phyloP scores from a whole-genome alignment of 192 early-diverging fungal genomes.

The Jimgerdemannia flammicorona region DNA sequence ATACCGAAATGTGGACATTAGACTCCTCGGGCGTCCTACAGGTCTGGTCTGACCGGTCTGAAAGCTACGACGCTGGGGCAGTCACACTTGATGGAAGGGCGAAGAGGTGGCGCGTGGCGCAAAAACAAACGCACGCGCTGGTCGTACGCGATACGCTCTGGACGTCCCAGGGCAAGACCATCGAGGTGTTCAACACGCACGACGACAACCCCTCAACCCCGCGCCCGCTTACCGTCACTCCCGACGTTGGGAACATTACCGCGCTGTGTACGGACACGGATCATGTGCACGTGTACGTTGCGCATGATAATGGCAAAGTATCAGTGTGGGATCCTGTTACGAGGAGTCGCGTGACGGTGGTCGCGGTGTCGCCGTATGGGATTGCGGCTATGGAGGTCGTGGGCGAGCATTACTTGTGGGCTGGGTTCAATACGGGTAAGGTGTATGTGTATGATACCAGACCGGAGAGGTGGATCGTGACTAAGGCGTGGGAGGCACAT shows the following conservation, averaged over 20 bases:
- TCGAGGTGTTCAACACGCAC: constrained; percentile 53
- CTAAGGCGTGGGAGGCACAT: constrained; percentile 70
- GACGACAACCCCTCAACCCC: constrained; percentile 14
- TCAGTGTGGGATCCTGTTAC: constrained; percentile 54
- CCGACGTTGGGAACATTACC: constrained; percentile 54
- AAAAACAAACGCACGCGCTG: constrained; percentile 45
- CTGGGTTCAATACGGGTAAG: constrained; percentile 73
- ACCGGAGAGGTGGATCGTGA: constrained; percentile 46
- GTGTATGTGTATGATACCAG: constrained; percentile 67
- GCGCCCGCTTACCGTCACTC: constrained; percentile 20
- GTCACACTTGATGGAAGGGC: background rate
- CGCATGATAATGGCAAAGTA: constrained; percentile 80
- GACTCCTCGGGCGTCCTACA: constrained; percentile 62
- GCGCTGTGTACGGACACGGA: constrained; percentile 47
- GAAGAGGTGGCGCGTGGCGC: background rate
- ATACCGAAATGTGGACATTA: constrained; percentile 60
- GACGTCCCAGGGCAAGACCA: constrained; percentile 49
- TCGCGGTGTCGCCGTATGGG: constrained; percentile 60
- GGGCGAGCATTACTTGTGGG: constrained; percentile 66
- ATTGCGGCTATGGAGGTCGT: constrained; percentile 62
- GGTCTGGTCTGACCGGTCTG: constrained; percentile 39
- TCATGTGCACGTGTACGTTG: constrained; percentile 52
- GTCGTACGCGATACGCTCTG: constrained; percentile 53
- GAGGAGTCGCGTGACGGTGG: constrained; percentile 19
- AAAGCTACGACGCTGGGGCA: constrained; percentile 9